A percentile compares a stretch with the other conserved stretches of the same genome.
These are phyloP conservation scores for Mycena vitilis DNA, from an alignment of 768 basidiomycete genomes.

Conservation along the genomic window DNA sequence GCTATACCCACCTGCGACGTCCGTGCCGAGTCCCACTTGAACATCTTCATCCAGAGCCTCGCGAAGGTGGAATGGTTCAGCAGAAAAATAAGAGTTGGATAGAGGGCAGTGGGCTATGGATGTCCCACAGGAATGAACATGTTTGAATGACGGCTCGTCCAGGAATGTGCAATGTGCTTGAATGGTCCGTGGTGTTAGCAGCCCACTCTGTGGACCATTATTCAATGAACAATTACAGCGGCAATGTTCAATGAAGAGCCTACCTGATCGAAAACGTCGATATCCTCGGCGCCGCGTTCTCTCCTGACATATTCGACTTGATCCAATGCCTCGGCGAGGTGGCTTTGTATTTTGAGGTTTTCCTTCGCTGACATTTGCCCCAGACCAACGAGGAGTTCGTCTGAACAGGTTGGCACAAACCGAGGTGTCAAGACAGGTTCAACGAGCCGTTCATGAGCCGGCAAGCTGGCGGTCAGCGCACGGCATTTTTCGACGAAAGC, in stretches of 20 bases:
- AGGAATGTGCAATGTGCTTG: constrained; percentile 95
- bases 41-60: constrained; percentile 76
- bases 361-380: constrained; percentile 61
- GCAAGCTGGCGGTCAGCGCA: constrained; percentile 52
- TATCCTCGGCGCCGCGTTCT: constrained; percentile 73
- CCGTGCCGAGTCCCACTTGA: constrained; percentile 84
- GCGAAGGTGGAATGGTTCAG: constrained; percentile 72
- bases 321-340: constrained; percentile 84
- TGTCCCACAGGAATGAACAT: constrained; percentile 61
- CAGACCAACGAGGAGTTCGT: constrained; percentile 73
- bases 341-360: constrained; percentile 77
- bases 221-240: constrained; percentile 1
- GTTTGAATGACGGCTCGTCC: constrained; percentile 58
- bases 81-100: constrained; percentile 90
- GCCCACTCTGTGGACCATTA: constrained; percentile 63
- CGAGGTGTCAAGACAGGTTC: constrained; percentile 90
- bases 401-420: constrained; percentile 90
- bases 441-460: constrained; percentile 63
- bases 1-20: constrained; percentile 89
- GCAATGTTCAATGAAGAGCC: constrained; percentile 20
- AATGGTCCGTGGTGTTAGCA: constrained; percentile 74
- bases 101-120: constrained; percentile 90
- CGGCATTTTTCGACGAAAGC: constrained; percentile 69
- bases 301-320: constrained; percentile 78
- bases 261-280: constrained; percentile 81